These are phyloP conservation scores for Hericium rajendrae DNA, from an alignment of 768 basidiomycete genomes.

Conservation along the genomic window DNA sequence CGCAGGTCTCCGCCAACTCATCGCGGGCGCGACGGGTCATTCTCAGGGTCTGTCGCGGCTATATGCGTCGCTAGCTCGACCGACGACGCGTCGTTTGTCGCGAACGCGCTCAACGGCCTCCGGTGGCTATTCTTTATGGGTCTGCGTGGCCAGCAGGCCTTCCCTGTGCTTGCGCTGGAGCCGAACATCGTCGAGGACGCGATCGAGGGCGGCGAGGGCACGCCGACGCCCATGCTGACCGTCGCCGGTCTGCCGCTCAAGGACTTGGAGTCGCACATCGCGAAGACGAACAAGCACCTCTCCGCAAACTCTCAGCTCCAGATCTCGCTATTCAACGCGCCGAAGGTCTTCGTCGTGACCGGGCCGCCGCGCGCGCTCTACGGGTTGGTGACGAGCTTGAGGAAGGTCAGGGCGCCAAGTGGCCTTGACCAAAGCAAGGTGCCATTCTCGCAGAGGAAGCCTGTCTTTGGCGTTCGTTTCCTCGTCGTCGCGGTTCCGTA, in stretches of 20 bases:
- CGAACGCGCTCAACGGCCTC: constrained; percentile 75
- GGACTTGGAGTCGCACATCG: constrained; percentile 73
- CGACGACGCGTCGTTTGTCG: constrained; percentile 62
- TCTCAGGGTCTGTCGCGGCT: constrained; percentile 95
- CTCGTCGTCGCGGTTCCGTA: constrained; percentile 94
- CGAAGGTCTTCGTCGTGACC: constrained; percentile 85
- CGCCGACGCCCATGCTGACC: constrained; percentile 88
- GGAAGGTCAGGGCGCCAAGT: constrained; percentile 80
- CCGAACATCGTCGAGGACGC: constrained; percentile 82
- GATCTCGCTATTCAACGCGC: constrained; percentile 89
- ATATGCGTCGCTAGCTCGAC: constrained; percentile 75
- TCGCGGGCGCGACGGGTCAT: constrained; percentile 90
- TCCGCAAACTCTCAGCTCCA: constrained; percentile 67
- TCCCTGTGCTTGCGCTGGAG: constrained; percentile 86
- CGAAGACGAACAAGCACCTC: constrained; percentile 82
- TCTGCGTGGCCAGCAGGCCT: constrained; percentile 86
- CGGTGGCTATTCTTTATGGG: constrained; percentile 92
- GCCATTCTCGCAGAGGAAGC: constrained; percentile 91
- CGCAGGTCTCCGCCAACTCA: constrained; percentile 63
- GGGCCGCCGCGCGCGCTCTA: constrained; percentile 88
- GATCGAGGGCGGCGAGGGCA: constrained; percentile 87
- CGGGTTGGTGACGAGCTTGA: constrained; percentile 83
- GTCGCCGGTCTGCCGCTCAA: constrained; percentile 73
- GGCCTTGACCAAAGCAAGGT: constrained; percentile 91
- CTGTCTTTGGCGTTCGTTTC: constrained; percentile 88